Evolutionary conservation across 176 grass and related monocot genomes (phyloP), one percentile per base, ranked within the genome.

Genomic region (Dactylis glomerata): DNA sequence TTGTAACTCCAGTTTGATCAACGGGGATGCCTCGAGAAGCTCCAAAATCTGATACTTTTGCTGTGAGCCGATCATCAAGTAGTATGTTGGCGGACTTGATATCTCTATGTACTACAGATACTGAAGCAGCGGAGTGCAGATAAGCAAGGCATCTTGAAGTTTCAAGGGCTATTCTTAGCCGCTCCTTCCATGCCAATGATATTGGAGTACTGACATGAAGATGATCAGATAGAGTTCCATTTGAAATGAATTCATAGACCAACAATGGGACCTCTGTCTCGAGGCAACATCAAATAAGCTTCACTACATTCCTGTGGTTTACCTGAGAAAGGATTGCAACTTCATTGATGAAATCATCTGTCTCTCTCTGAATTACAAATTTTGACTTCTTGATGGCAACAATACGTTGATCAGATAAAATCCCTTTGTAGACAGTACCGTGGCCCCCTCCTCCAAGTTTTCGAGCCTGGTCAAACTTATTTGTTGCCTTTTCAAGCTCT

Each of bases 341-440:
- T 73, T 90, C 73, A 74, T 90, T 90, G 52, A 90, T 87, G 55
- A 87, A 90, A 57, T 87, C 73, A 26, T 90, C 33, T 2, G 82
- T 90, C 27, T 87, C 84, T 79, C 74, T 90, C 24, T 84, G 79
- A 16, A 84, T 68, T 71, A 40, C 46, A 55, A 79, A 54, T 65
- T 86, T 90, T 36, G 88, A 90, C 34, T 90, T 90, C 54, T 90
- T 90, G n/a, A 90, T 87, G 13, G 88, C 84, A 73, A 90, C 84
- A 13, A 87, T 64, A 68, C 72, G 37, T 19, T 83, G 79, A 37
- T 84, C 84, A 56, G 50, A 52, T 42, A 90, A 82, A 73, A 90
- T 90, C 20, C 88, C 88, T 76, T 86, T 90, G 68, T 86, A 90
- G 10, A 90, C 88, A 22, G 79, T 87, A 32, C 80, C 80, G 3